Percentiles rank a stretch among this genome's conserved stretches.
These are phyloP conservation scores for Kuraishia ogatae DNA, from an alignment of 805 yeast species.

Conservation along the genomic window DNA sequence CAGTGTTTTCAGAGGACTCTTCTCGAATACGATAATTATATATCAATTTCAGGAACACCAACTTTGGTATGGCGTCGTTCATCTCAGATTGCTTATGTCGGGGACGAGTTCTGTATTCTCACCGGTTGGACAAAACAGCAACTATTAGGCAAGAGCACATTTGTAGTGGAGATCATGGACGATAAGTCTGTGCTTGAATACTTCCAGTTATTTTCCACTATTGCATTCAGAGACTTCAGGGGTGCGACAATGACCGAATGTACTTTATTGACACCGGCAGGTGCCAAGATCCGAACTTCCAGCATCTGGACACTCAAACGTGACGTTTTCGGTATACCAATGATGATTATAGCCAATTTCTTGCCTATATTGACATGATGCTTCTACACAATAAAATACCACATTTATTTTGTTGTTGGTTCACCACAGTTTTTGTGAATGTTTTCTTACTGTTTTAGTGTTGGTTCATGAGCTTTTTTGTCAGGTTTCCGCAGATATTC, in stretches of 20 bases:
- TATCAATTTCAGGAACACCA: constrained; percentile 84
- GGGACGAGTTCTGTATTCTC: constrained; percentile 83
- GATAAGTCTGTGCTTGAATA: constrained; percentile 82
- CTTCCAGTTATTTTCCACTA: constrained; percentile 73
- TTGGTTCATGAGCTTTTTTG: not conserved
- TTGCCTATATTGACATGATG: constrained; percentile 53
- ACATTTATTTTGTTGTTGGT: not conserved
- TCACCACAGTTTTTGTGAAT: not conserved
- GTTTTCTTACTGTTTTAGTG: not conserved
- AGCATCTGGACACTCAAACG: constrained; percentile 90
- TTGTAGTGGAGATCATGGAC: constrained; percentile 78
- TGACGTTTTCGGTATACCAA: constrained; percentile 93
- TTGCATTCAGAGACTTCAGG: constrained; percentile 85
- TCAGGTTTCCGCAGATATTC: not conserved
- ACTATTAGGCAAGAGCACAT: constrained; percentile 56
- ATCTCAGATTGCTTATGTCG: constrained; percentile 91
- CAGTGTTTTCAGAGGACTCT: constrained; percentile 92
- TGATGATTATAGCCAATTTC: constrained; percentile 94
- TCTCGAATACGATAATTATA: constrained; percentile 79
- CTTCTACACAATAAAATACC: not conserved
- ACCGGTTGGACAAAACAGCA: constrained; percentile 85
- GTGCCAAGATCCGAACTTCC: constrained; percentile 56
- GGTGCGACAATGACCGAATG: constrained; percentile 89
- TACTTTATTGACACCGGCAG: constrained; percentile 54
- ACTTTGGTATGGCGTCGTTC: constrained; percentile 94